phyloP scores from a whole-genome alignment of 2,329 filamentous ascomycete genomes.

The Madurella mycetomatis region DNA sequence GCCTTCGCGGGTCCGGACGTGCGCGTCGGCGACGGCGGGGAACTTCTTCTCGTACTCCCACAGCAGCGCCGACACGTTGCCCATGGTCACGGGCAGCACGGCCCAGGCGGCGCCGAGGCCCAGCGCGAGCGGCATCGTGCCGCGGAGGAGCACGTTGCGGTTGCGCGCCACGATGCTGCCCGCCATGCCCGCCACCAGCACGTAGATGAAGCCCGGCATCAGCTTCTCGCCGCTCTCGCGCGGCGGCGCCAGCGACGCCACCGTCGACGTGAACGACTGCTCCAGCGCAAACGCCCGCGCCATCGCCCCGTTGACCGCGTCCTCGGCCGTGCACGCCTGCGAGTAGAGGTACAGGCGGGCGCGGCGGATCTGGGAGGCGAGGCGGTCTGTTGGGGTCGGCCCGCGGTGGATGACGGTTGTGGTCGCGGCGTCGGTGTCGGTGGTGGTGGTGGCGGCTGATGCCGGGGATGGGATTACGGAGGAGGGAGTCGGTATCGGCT shows the following conservation, averaged over 20 bases:
- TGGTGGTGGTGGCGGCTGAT: constrained; percentile 26
- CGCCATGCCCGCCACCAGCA: constrained; percentile 90
- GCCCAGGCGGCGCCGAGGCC: constrained; percentile 80
- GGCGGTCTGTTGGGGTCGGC: constrained; percentile 82
- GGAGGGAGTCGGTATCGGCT: constrained; percentile 14
- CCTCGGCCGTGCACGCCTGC: constrained; percentile 70
- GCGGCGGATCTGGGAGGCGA: constrained; percentile 75
- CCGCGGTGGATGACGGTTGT: constrained; percentile 25
- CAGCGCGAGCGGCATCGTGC: constrained; percentile 69
- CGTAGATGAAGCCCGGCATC: constrained; percentile 85
- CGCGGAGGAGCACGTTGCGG: constrained; percentile 77
- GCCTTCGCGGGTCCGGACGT: constrained; percentile 66
- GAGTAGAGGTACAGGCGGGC: constrained; percentile 76
- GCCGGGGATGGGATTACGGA: constrained; percentile 14
- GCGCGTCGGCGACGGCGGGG: constrained; percentile 76
- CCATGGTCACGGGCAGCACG: constrained; percentile 82
- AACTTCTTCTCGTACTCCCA: constrained; percentile 93
- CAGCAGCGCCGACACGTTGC: constrained; percentile 77
- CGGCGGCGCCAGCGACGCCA: constrained; percentile 82
- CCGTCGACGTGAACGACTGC: constrained; percentile 80
- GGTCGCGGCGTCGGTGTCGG: not conserved
- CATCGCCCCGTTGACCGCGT: constrained; percentile 76
- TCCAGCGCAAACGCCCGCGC: constrained; percentile 80
- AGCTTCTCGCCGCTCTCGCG: constrained; percentile 82
- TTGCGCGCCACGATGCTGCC: constrained; percentile 88